These are phyloP conservation scores for Kurtzmaniella fragi DNA, from an alignment of 805 yeast genomes.

Conservation along the genomic window DNA sequence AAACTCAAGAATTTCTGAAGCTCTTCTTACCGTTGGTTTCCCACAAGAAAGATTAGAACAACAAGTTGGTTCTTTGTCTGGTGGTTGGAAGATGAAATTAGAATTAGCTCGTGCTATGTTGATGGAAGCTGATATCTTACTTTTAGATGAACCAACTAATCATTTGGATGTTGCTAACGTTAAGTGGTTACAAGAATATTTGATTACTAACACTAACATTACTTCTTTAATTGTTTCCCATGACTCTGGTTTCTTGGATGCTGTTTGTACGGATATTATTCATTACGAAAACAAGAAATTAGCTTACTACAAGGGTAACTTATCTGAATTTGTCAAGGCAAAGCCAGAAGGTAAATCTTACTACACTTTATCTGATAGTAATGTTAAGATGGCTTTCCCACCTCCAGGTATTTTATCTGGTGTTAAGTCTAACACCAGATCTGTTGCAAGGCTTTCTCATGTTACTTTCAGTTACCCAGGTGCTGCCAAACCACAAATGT, in stretches of 20 bases:
- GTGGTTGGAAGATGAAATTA: conserved; percentile 99
- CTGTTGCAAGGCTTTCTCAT: conserved; percentile 82
- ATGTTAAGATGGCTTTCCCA: conserved; percentile 96
- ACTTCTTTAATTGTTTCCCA: conserved; percentile 96
- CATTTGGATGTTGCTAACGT: conserved; percentile 95
- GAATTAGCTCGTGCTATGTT: conserved; percentile 99
- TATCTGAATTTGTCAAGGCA: conserved; percentile 84
- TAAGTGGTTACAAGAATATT: conserved; percentile 88
- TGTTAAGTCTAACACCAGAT: conserved; percentile 89
- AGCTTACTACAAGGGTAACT: conserved; percentile 93
- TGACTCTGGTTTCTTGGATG: conserved; percentile 94
- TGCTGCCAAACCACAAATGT: conserved; percentile 74
- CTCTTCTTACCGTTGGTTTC: conserved; percentile 83
- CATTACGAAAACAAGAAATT: conserved; percentile 94
- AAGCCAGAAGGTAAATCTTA: conserved; percentile 96
- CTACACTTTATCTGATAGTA: conserved; percentile 87
- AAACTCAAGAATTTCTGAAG: conserved; percentile 65
- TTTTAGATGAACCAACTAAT: conserved; percentile 97
- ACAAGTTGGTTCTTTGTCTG: conserved; percentile 90
- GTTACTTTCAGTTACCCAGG: conserved; percentile 92
- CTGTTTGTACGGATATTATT: conserved; percentile 93
- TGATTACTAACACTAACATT: conserved; percentile 75
- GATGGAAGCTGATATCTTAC: conserved; percentile 91
- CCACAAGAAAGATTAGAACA: conserved; percentile 86
- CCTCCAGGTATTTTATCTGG: conserved; percentile 98